Evolutionary conservation across 2,329 filamentous ascomycete genomes (phyloP), one percentile per base, ranked within the genome.

Genomic region (Penicillium griseofulvum): DNA sequence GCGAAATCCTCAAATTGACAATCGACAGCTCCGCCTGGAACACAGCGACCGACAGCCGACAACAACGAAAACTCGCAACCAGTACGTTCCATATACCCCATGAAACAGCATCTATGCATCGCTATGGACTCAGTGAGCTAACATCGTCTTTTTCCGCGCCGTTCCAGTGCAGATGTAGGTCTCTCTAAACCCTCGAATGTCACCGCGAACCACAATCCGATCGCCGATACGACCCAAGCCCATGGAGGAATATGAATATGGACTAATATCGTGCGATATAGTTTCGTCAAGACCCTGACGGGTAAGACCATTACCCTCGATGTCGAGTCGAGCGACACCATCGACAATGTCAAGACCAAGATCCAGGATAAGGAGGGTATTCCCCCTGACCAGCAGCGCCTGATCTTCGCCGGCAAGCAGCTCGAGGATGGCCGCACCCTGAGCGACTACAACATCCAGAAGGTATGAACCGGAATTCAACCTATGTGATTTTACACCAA

Each of bases 271-370:
- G 54, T 62, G 61, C 55, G 60, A 58, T 57, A 68, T 81, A 95
- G 90, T 88, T 97, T 97, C 89, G 93, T 97, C 83, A 97, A 97
- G 89, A 97, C 93, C 86, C 91, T 97, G 77, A 97, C 93, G 86
- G 93, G 94, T 83, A 97, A 97, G 90, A 97, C 93, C 81, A 97
- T 97, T 86, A 97, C 94, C 81, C 89, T 97, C 74, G 93, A 97
- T 88, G 92, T 97, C 79, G 93, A 97, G 88, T 96, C 91, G 75
- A 91, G 87, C 76, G 93, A 97, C 82, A 97, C 93, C 74, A 97
- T 97, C 84, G 93, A 97, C 87, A 97, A 97, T 87, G 93, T 97
- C 81, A 97, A 97, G 88, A 88, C 87, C 83, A 97, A 97, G 89
- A 97, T 97, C 80, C 93, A 97, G 84, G 92, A 97, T 83, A 97